Evolutionary conservation across 345 rosid genomes (phyloP), one percentile per base, ranked within the genome.

Genomic region (Salix exigua): DNA sequence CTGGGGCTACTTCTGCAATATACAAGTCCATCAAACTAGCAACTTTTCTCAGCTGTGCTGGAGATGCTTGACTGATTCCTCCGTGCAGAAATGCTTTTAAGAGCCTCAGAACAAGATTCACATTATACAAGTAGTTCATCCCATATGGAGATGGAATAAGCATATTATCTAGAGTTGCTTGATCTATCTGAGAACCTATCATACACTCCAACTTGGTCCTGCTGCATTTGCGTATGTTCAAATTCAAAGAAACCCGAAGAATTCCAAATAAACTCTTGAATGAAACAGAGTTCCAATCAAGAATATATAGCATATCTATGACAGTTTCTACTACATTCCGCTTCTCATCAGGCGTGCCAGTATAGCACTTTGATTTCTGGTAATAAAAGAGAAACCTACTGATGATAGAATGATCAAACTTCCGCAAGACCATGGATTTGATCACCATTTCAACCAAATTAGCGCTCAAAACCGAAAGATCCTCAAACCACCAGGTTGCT

Each of bases 1-100:
- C 99, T 4, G 99, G 94, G 38, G 99, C 96, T 77, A 96, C 98
- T 84, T 96, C 98, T 46, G 90, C 88, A 74, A 91, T 74, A 77
- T 93, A 96, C 77, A 83, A 83, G 82, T 96, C 99, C 81, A 93
- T 81, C 88, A 96, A 88, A 70, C 83, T 65, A 19, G 88, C 82
- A 28, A 91, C 97, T 83, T 91, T 96, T 82, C 78, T 86, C 83
- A 88, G 23, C 23, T 68, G 82, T 73, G 51, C 28, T 19, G 76
- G 53, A 61, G 83, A 82, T 25, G 60, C 67, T 74, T 66, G 81
- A 66, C 71, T 17, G 33, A 69, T 84, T 82, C 85, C 83, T 78
- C 77, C 85, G 1, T 31, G 64, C 2, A 88, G 78, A 83, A 96
- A 91, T 42, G 93, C 89, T 76, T 87, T 96, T 68, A 86, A 26